Base-by-base conservation (phyloP, 2,329 filamentous ascomycete genomes). In the Claviceps pazoutovae region DNA sequence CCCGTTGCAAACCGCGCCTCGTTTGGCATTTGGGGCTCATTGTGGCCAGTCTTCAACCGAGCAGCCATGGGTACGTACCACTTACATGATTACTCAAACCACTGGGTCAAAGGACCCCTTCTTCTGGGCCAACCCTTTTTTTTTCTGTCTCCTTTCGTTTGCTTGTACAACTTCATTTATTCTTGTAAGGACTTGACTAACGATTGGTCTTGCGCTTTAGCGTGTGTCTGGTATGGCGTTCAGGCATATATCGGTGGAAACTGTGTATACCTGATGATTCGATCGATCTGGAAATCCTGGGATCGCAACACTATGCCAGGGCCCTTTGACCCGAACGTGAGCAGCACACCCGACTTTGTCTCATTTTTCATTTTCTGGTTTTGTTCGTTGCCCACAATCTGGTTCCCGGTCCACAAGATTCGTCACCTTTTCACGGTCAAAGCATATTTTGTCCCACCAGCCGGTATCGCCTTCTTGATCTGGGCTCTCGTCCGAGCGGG, bases 371-470 rank as follows among this genome's bases (percentile, higher is more conserved):
- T 95, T 52, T 95, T 95, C 67, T 95, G 88, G 87, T 64, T 88
- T 2, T 71, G 76, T 56, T 90, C 85, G 1, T 73, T 95, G 1
- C 88, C 89, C 0, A 88, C 88, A 19, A 83, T 95, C 55, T 95
- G 86, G 83, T 90, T 93, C 58, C 88, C 88, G 0, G 88, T 95
- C 1, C 86, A 95, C 67, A 80, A 91, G 69, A 83, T 95, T 61
- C 82, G 89, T 46, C 89, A 95, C 64, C 72, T 95, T 4, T 95
- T 95, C 69, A 95, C 89, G 0, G 85, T 88, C 62, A 96, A 96
- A 70, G 82, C 90, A 0, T 86, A 82, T 62, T 79, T 94, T 54
- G 89, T 93, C 0, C 90, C 90, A 0, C 75, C 76, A 39, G 88
- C 88, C n/a, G 89, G 86, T 49, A 74, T 95, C 48, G 81, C 86